Conservation (phyloP, 164 flowering plant genomes). For the Liquidambar formosana region DNA sequence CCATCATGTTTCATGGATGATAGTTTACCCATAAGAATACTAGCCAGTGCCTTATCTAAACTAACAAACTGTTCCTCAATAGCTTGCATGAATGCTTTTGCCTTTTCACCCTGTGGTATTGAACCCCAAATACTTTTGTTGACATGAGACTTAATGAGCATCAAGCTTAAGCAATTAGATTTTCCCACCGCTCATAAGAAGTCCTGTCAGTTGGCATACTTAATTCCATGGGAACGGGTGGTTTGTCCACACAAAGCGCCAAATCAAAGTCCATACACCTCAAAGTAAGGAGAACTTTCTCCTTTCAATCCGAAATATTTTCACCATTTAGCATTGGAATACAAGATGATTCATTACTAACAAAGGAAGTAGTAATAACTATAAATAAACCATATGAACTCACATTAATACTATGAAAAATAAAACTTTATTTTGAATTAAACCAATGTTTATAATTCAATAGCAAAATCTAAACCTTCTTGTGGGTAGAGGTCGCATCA, state of each 20-base stretch:
- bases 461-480: too few species aligned
- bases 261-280: background rate
- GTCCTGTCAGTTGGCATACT: background rate
- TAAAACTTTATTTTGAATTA: too few species aligned
- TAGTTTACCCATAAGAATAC: background rate
- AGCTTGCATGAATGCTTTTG: too few species aligned
- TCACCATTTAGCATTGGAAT: background rate
- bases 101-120: too few species aligned
- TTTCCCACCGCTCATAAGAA: background rate
- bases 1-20: background rate
- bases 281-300: background rate
- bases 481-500: too few species aligned
- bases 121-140: too few species aligned
- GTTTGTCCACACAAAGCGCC: background rate
- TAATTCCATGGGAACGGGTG: background rate
- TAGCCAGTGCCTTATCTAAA: background rate
- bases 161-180: slow-evolving; percentile 1
- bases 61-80: background rate
- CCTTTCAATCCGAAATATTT: background rate
- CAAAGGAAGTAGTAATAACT: background rate
- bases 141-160: background rate
- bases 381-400: background rate
- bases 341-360: background rate
- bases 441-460: too few species aligned
- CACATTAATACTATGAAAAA: background rate